phyloP scores from a whole-genome alignment of 1,284 basidiomycete species.

The Irpex rosettiformis region DNA sequence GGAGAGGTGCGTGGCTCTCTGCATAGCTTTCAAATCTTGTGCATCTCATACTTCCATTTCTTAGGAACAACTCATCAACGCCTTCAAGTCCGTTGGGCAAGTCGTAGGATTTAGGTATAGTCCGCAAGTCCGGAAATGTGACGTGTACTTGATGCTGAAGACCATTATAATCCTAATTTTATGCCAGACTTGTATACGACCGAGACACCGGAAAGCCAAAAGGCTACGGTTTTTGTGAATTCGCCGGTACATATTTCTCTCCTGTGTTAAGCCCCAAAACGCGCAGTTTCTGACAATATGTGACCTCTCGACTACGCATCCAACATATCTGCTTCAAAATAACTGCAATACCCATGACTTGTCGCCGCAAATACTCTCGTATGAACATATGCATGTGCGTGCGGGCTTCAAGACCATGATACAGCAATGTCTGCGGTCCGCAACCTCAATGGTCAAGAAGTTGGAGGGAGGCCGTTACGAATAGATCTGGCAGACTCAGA shows the following conservation, averaged over 20 bases:
- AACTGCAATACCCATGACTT: no score
- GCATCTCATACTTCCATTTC: no score
- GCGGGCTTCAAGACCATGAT: conserved; percentile 73
- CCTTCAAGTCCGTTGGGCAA: conserved; percentile 84
- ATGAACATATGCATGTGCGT: background rate
- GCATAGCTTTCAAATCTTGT: no score
- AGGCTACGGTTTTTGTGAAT: conserved; percentile 98
- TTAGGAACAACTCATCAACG: conserved; percentile 81
- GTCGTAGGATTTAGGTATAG: conserved; percentile 81
- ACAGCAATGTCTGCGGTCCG: conserved; percentile 80
- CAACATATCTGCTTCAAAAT: conserved; percentile 14
- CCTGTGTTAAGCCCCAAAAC: conserved; percentile 10
- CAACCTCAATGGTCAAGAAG: conserved; percentile 70
- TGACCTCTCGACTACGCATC: no score
- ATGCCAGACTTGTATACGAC: conserved; percentile 87
- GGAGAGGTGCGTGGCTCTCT: conserved; percentile 49
- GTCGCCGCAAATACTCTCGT: background rate
- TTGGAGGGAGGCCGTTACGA: conserved; percentile 69
- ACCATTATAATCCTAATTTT: background rate
- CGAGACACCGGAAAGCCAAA: conserved; percentile 93
- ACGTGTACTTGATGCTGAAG: background rate
- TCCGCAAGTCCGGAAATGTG: background rate
- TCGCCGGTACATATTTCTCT: conserved; percentile 71
- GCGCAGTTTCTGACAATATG: background rate
- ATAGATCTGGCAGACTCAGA: conserved; percentile 63